These are phyloP conservation scores for Fusarium phyllophilum DNA, from an alignment of 2,329 filamentous ascomycete species.

Conservation along the genomic window DNA sequence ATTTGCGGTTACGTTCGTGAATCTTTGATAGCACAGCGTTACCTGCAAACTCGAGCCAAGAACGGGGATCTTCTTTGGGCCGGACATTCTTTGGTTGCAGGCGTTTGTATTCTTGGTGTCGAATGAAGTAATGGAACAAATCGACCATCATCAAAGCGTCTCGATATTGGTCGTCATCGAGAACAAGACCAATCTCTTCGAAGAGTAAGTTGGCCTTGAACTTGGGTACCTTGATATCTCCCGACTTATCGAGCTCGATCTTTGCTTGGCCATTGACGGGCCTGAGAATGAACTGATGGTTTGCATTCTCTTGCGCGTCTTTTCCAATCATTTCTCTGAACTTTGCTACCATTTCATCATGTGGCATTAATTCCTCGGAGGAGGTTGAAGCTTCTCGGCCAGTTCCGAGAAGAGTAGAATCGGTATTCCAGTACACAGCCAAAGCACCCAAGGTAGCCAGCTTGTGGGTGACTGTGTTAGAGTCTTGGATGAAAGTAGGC, in stretches of 20 bases:
- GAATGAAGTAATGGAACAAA: conserved; percentile 97
- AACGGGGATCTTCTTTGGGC: conserved; percentile 88
- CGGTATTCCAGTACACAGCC: conserved; percentile 98
- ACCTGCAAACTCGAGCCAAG: conserved; percentile 93
- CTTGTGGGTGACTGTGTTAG: conserved; percentile 86
- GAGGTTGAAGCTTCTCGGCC: conserved; percentile 71
- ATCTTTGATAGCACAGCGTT: conserved; percentile 92
- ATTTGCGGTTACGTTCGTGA: conserved; percentile 89
- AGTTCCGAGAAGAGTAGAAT: conserved; percentile 83
- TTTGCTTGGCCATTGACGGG: conserved; percentile 96
- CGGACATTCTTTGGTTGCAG: conserved; percentile 83
- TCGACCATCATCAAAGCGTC: conserved; percentile 98
- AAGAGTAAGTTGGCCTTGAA: conserved; percentile 93
- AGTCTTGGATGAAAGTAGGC: conserved; percentile 94
- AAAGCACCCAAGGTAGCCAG: conserved; percentile 89
- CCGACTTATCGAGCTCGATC: conserved; percentile 93
- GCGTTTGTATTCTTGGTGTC: conserved; percentile 96
- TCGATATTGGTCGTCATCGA: conserved; percentile 97
- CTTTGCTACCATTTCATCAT: conserved; percentile 79
- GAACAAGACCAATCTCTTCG: conserved; percentile 96
- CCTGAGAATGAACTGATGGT: conserved; percentile 94
- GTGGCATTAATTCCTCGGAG: conserved; percentile 68
- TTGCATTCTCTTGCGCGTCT: conserved; percentile 64
- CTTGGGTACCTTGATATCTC: conserved; percentile 79
- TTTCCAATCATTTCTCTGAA: conserved; percentile 85